These are phyloP conservation scores for Metschnikowia dekortorum DNA, from an alignment of 805 yeast genomes.

Conservation along the genomic window DNA sequence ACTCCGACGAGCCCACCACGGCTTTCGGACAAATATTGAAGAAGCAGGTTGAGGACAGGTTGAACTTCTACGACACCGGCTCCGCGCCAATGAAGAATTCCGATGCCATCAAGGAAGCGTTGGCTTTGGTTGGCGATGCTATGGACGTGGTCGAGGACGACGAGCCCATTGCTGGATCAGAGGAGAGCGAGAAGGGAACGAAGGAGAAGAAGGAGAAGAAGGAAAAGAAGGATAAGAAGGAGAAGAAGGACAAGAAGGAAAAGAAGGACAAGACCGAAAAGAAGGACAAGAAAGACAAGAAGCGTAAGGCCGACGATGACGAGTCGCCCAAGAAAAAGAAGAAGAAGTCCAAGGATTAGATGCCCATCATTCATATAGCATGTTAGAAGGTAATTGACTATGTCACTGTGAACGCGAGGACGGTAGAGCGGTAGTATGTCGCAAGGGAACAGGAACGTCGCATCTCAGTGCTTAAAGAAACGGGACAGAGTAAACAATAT, in stretches of 20 bases:
- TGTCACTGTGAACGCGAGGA: too few species aligned
- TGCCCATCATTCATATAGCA: conserved; percentile 16
- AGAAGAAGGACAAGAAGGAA: conserved; percentile 28
- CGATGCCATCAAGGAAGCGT: conserved; percentile 90
- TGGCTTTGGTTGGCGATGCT: conserved; percentile 55
- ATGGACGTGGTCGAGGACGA: conserved; percentile 20
- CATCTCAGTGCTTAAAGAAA: too few species aligned
- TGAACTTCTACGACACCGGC: conserved; percentile 94
- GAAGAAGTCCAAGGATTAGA: conserved; percentile 44
- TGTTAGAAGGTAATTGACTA: conserved; percentile 4
- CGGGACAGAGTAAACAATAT: too few species aligned
- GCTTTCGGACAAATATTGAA: conserved; percentile 87
- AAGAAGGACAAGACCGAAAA: conserved; percentile 29
- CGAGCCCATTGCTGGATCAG: conserved; percentile 8
- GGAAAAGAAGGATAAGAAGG: conserved; percentile 24
- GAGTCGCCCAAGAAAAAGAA: conserved; percentile 39
- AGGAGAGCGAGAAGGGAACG: conserved; percentile 15
- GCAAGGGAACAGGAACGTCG: too few species aligned
- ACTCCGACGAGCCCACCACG: conserved; percentile 88
- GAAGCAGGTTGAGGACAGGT: conserved; percentile 97
- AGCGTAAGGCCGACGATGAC: conserved; percentile 35
- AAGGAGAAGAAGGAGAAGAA: conserved; percentile 2
- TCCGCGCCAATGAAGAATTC: conserved; percentile 94
- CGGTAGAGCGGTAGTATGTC: too few species aligned
- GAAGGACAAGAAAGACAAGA: conserved; percentile 35